Percentiles rank a stretch among this genome's conserved stretches.
Evolutionary conservation across 2,329 filamentous ascomycete species (phyloP).

Genomic region (Trichophyton simii): DNA sequence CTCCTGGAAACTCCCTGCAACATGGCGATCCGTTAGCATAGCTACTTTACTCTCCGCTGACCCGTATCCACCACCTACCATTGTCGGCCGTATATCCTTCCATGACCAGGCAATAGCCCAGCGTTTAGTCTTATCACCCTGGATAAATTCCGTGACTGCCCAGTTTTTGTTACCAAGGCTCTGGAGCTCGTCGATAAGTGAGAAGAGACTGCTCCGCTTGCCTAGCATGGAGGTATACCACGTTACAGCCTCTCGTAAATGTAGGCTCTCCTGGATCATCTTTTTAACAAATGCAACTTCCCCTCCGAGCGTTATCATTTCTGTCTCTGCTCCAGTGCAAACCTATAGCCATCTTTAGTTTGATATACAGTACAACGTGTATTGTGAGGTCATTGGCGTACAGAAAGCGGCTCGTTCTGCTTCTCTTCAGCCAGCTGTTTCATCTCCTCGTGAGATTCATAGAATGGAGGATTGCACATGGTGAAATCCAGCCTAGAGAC

Average conservation of each 20-base stretch:
- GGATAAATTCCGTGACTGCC: slow-evolving; percentile 66
- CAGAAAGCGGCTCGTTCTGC: slow-evolving; percentile 53
- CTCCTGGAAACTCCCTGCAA: slow-evolving; percentile 24
- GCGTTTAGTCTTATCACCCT: slow-evolving; percentile 63
- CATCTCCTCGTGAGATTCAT: slow-evolving; percentile 61
- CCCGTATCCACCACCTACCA: slow-evolving; percentile 28
- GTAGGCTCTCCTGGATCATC: slow-evolving; percentile 58
- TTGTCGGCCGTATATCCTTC: slow-evolving; percentile 49
- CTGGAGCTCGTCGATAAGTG: slow-evolving; percentile 49
- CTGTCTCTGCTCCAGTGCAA: slow-evolving; percentile 62
- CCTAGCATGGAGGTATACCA: slow-evolving; percentile 94
- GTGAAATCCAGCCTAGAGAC: slow-evolving; percentile 55
- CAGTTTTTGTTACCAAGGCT: slow-evolving; percentile 57
- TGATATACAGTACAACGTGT: not conserved
- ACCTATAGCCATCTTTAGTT: slow-evolving; percentile 20
- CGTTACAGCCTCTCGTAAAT: slow-evolving; percentile 47
- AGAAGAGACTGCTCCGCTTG: slow-evolving; percentile 56
- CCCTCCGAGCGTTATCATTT: slow-evolving; percentile 76
- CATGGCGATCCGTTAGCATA: slow-evolving; percentile 11
- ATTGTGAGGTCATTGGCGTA: slow-evolving; percentile 19
- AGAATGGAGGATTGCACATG: slow-evolving; percentile 95
- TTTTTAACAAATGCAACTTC: slow-evolving; percentile 61
- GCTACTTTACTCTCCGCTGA: slow-evolving; percentile 9
- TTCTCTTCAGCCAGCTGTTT: slow-evolving; percentile 53
- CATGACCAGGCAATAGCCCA: slow-evolving; percentile 92